Conservation (phyloP, 331 rosid species). For the Quercus tomentella region DNA sequence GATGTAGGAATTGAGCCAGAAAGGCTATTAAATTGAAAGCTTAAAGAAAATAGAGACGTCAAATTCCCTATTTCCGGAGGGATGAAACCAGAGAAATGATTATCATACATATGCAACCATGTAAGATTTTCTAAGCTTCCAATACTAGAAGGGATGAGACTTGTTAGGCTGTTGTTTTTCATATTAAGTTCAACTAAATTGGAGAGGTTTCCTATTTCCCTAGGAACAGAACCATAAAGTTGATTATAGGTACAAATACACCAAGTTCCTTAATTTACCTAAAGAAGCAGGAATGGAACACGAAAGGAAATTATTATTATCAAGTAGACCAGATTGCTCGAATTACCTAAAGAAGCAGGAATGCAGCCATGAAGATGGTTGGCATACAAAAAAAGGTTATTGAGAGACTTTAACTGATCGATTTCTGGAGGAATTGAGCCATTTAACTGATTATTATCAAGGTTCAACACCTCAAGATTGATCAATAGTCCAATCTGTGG, state of each 20-base stretch:
- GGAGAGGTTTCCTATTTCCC: background rate
- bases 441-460: background rate
- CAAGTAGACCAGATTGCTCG: background rate
- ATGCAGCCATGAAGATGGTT: constrained; percentile 7
- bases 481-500: background rate
- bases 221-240: background rate
- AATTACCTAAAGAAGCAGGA: constrained; percentile 19
- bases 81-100: too few relatives aligned
- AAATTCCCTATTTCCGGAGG: too few relatives aligned
- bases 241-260: background rate
- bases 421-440: constrained; percentile 17
- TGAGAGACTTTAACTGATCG: background rate
- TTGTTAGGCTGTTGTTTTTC: constrained; percentile 6
- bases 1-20: too few relatives aligned
- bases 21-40: too few relatives aligned
- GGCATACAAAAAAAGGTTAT: background rate
- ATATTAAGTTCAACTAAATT: constrained; percentile 14
- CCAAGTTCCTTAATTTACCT: background rate
- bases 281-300: constrained; percentile 11
- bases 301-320: background rate
- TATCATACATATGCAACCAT: too few relatives aligned
- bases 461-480: background rate
- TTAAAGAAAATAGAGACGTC: too few relatives aligned
- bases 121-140: too few relatives aligned
- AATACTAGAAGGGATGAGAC: constrained; percentile 20